Base-by-base conservation (phyloP, 371 early-diverging fungal genomes). In the Apophysomyces elegans region DNA sequence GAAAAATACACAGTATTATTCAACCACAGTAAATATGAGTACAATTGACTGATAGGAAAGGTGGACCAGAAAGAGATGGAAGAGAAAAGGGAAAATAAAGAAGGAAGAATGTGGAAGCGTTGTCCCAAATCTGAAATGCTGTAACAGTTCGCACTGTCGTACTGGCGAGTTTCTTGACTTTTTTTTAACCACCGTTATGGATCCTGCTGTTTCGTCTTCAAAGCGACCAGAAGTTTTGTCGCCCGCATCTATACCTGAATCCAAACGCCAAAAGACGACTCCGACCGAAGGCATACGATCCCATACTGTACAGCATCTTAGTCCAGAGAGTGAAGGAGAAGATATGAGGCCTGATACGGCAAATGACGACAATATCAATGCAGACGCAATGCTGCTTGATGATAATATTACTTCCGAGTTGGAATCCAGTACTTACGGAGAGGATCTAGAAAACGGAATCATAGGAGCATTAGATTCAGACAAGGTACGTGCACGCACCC, bases 141-240 rank as follows among this genome's bases (percentile, higher is more conserved):
- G 54, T 50, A 18, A 21, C 7, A 50, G 54, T 21, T 11, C 21
- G n/a, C 54, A 21, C 21, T n/a, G n/a, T 16, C 21, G 54, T 26
- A 50, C 18, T 21, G 54, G 9, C 21, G 21, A 50, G 54, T 50
- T 50, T 11, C 54, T 21, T 35, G 11, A 16, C 54, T 50, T 50
- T 50, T 50, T 50, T 50, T 50, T 9, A 50, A 50, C 21, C 54
- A 50, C 54, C 54, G 54, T 50, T 50, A 50, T 50, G 54, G 54
- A 50, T 50, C 54, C 54, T 50, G 54, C 54, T 50, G 54, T 50
- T 50, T 50, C 54, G 54, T 50, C 54, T 50, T 50, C 54, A 18
- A 50, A 50, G 54, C 54, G 54, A 50, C 54, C 54, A 50, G 54
- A 50, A 21, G 54, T 50, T 50, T 50, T 50, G 18, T 50, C 21